Evolutionary conservation across 495 filamentous ascomycete genomes (phyloP), one percentile per base, ranked within the genome.

Genomic region (Aspergillus mulundensis): DNA sequence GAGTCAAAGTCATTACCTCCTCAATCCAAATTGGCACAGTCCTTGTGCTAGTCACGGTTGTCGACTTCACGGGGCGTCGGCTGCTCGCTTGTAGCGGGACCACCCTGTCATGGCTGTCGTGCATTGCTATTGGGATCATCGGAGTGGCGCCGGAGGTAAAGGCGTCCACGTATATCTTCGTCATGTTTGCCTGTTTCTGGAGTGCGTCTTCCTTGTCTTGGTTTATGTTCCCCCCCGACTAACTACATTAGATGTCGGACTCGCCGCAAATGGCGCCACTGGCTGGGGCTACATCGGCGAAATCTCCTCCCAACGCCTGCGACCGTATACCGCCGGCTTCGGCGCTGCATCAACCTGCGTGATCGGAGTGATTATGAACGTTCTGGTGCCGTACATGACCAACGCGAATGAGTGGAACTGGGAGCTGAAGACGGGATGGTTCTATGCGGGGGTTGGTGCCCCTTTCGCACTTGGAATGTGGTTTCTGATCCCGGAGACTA

Each of bases 71-170:
- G 0, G 50, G 50, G 0, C 19, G 50, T 15, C 21, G 36, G 4
- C 12, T 52, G 66, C 45, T 74, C 68, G 3, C 70, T 68, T 41
- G 55, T 69, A 46, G 70, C 69, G 46, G 25, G 18, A 50, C 54
- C 24, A 49, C n/a, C 38, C 21, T 58, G 16, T 58, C 39, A 5
- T 57, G 54, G 54, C 36, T 57, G 0, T 57, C 54, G 0, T 57
- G 54, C 20, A 16, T 57, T 12, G 54, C 54, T 1, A 57, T 57
- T 16, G 54, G 54, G 6, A 50, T 50, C 3, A 43, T 57, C 18
- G 54, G 54, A 12, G 36, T 44, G 8, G 38, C 23, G n/a, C 45
- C 45, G 7, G 8, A 44, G 6, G 39, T 48, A 3, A 43, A 57
- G 7, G 46, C 46, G 5, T 57, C 54, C 10, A 57, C 54, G 8